Evolutionary conservation across 2,329 filamentous ascomycete species (phyloP).

Genomic region (Neonectria neomacrospora): DNA sequence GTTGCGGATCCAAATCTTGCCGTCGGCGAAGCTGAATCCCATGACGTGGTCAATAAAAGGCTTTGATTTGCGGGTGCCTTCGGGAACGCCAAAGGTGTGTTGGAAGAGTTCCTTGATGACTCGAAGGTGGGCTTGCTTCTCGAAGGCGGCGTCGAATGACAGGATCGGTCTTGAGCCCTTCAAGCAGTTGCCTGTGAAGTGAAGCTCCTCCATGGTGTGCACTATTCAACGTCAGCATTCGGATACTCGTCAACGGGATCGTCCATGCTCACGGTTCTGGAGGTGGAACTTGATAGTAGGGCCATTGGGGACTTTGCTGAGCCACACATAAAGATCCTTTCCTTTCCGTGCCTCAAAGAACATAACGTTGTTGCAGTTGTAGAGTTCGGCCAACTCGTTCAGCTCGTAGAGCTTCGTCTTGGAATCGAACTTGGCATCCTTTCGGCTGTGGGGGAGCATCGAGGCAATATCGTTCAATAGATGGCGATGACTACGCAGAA

Average conservation of each 20-base stretch:
- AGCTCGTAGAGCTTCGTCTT: slow-evolving; percentile 88
- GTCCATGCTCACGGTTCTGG: slow-evolving; percentile 70
- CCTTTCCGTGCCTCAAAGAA: slow-evolving; percentile 97
- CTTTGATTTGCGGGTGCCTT: slow-evolving; percentile 88
- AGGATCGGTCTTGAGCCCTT: slow-evolving; percentile 93
- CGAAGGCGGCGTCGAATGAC: slow-evolving; percentile 90
- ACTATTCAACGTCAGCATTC: slow-evolving; percentile 60
- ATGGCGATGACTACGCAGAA: slow-evolving; percentile 80
- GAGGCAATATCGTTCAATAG: slow-evolving; percentile 88
- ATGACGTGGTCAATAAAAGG: slow-evolving; percentile 97
- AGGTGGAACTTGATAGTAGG: slow-evolving; percentile 75
- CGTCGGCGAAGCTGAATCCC: slow-evolving; percentile 88
- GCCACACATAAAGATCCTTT: slow-evolving; percentile 94
- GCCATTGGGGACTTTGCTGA: slow-evolving; percentile 84
- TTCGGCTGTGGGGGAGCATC: slow-evolving; percentile 90
- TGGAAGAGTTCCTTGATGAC: slow-evolving; percentile 91
- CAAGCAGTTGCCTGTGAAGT: slow-evolving; percentile 96
- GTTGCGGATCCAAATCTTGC: slow-evolving; percentile 94
- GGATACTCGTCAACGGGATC: not conserved
- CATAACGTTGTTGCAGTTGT: slow-evolving; percentile 93
- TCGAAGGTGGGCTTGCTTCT: slow-evolving; percentile 80
- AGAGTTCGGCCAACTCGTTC: slow-evolving; percentile 79
- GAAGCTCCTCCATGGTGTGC: slow-evolving; percentile 96
- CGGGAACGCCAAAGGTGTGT: slow-evolving; percentile 92
- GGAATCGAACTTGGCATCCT: slow-evolving; percentile 96